Conservation (phyloP, 176 grass and related monocot species). For the Oryza punctata region DNA sequence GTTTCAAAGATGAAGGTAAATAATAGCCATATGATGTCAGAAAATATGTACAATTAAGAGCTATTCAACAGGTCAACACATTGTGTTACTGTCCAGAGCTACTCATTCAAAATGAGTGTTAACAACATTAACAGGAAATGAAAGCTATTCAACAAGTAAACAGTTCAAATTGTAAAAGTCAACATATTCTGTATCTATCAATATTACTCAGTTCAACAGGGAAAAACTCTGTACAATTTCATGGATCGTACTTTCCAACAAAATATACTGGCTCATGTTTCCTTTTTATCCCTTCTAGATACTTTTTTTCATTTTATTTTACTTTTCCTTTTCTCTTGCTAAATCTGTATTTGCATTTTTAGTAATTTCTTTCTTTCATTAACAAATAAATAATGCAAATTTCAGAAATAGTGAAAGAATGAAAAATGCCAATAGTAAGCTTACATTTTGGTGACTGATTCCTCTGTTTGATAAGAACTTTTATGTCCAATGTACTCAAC, state of each 20-base stretch:
- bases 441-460: background rate
- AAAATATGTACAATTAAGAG: background rate
- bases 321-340: too few relatives aligned
- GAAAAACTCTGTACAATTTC: too few relatives aligned
- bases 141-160: constrained; percentile 1
- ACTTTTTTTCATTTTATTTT: too few relatives aligned
- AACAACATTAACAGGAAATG: background rate
- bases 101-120: background rate
- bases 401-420: background rate
- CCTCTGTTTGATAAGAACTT: too few relatives aligned
- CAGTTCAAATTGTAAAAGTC: background rate
- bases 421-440: background rate
- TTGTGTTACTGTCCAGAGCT: background rate
- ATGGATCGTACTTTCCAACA: too few relatives aligned
- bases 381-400: background rate
- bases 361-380: background rate
- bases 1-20: too few relatives aligned
- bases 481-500: constrained; percentile 17
- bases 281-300: too few relatives aligned
- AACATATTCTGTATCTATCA: background rate
- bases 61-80: background rate
- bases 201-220: background rate
- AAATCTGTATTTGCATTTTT: too few relatives aligned
- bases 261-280: too few relatives aligned
- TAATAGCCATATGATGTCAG: too few relatives aligned